phyloP scores from a whole-genome alignment of 139 green algal genomes.

The Chlorella sp. region DNA sequence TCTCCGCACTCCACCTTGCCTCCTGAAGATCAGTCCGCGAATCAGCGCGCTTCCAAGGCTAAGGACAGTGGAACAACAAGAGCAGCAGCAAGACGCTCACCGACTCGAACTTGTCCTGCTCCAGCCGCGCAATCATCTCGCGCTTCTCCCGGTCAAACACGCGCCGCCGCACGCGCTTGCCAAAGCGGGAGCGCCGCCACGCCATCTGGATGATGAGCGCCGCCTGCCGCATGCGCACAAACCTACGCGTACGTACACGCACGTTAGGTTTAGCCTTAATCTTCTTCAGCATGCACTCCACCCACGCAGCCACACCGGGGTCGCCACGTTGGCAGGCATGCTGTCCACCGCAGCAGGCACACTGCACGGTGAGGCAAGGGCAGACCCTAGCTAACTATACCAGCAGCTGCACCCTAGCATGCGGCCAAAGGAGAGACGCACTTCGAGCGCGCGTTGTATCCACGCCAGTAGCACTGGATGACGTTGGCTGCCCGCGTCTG shows the following conservation, averaged over 20 bases:
- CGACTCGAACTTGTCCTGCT: conserved; percentile 35
- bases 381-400: too few species aligned
- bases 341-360: too few species aligned
- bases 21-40: background rate
- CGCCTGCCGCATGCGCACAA: conserved; percentile 11
- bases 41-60: background rate
- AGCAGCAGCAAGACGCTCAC: background rate
- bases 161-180: conserved; percentile 20
- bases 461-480: conserved; percentile 31
- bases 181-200: conserved; percentile 32
- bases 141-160: conserved; percentile 20
- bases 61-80: background rate
- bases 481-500: conserved; percentile 20
- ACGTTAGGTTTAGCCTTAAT: too few species aligned
- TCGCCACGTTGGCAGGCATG: too few species aligned
- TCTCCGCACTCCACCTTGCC: too few species aligned
- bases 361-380: too few species aligned
- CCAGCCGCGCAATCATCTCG: conserved; percentile 23
- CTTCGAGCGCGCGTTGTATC: background rate
- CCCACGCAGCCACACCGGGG: too few species aligned
- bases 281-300: too few species aligned
- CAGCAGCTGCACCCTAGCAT: too few species aligned
- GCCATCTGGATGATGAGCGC: conserved; percentile 46
- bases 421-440: too few species aligned
- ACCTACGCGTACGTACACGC: too few species aligned